These are phyloP conservation scores for Gastrolobium bilobum DNA, from an alignment of 306 rosid genomes.

Conservation along the genomic window DNA sequence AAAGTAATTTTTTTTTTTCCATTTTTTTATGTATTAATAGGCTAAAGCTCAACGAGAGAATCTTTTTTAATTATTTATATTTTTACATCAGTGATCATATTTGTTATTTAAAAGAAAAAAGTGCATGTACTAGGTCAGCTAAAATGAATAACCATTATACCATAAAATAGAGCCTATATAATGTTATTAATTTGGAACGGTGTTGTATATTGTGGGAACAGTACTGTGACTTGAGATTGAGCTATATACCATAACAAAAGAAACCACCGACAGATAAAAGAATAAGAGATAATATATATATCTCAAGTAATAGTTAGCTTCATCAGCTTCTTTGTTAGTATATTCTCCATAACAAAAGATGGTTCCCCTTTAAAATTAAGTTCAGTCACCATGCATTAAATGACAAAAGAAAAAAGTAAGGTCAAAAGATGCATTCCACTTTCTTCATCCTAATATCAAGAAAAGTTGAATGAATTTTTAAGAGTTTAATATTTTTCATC, in stretches of 20 bases:
- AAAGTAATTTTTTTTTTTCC: too few species aligned
- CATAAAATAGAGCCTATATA: neutral
- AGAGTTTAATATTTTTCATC: too few species aligned
- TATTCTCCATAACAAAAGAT: neutral
- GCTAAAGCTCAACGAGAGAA: too few species aligned
- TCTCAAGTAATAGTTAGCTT: too few species aligned
- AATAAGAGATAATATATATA: neutral
- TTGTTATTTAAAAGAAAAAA: too few species aligned
- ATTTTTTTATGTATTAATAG: too few species aligned
- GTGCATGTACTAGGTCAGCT: too few species aligned
- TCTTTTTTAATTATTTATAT: too few species aligned
- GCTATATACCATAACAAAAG: neutral
- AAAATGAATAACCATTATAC: too few species aligned
- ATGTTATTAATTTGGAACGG: neutral
- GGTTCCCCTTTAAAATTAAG: conserved; percentile 9
- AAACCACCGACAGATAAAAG: neutral
- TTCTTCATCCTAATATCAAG: neutral
- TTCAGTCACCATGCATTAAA: neutral
- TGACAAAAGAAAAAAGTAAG: conserved; percentile 10
- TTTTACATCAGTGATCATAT: too few species aligned
- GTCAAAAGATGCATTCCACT: conserved; percentile 11
- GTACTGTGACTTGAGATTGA: neutral
- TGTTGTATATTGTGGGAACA: neutral
- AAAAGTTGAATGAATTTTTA: too few species aligned
- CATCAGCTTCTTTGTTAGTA: too few species aligned